phyloP scores from a whole-genome alignment of 2,329 filamentous ascomycete species.

The Xylaria sp. region DNA sequence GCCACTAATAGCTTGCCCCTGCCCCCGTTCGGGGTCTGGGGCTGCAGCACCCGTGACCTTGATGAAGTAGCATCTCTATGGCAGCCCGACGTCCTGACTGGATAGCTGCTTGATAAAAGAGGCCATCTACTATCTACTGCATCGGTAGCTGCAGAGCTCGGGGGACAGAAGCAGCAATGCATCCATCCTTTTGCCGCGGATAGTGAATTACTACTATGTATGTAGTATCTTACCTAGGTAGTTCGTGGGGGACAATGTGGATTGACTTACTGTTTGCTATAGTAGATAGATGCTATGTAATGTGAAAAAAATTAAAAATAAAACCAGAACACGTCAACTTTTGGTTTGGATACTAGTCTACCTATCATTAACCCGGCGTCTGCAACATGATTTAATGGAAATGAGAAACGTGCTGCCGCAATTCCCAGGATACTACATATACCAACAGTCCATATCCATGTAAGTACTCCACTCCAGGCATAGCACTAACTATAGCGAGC shows the following conservation, averaged over 20 bases:
- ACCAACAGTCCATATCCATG: slow-evolving; percentile 2
- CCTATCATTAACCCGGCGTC: not conserved
- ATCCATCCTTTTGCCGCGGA: slow-evolving; percentile 4
- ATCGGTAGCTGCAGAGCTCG: slow-evolving; percentile 26
- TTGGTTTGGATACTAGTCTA: not conserved
- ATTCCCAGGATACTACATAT: slow-evolving; percentile 7
- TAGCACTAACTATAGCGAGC: not conserved
- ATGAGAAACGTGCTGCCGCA: slow-evolving; percentile 23
- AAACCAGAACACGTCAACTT: slow-evolving; percentile 1
- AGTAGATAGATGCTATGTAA: too few species aligned
- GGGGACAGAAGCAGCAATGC: slow-evolving; percentile 15
- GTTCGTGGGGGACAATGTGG: not conserved
- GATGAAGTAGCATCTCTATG: slow-evolving; percentile 30
- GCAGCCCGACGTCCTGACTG: slow-evolving; percentile 35
- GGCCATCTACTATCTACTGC: slow-evolving; percentile 29
- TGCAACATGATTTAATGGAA: slow-evolving; percentile 20
- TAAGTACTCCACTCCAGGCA: slow-evolving; percentile 2
- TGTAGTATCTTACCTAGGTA: not conserved
- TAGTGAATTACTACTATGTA: not conserved
- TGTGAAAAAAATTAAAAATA: not conserved
- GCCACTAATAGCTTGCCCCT: slow-evolving; percentile 24
- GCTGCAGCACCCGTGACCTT: slow-evolving; percentile 38
- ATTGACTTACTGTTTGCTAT: not conserved
- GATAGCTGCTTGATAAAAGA: slow-evolving; percentile 27
- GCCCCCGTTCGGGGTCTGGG: slow-evolving; percentile 34